Evolutionary conservation across 2,329 filamentous ascomycete genomes (phyloP).

Genomic region (Fusarium subglutinans): DNA sequence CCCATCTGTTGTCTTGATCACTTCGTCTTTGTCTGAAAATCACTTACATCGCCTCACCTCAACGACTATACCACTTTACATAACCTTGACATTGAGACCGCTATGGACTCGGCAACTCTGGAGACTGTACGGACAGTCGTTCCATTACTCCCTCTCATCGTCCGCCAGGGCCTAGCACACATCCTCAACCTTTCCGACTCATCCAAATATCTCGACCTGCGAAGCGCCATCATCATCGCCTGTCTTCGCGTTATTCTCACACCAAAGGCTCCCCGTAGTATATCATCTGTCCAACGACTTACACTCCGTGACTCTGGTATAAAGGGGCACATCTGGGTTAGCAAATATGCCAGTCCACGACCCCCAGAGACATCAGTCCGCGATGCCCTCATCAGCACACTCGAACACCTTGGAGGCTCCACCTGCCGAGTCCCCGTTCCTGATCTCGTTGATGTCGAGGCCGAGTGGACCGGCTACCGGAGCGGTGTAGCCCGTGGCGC

Average conservation of each 20-base stretch:
- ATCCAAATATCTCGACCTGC: constrained; percentile 80
- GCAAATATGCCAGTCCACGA: constrained; percentile 70
- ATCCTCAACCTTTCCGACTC: constrained; percentile 74
- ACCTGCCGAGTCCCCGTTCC: constrained; percentile 52
- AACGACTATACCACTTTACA: neutral
- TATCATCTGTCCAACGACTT: constrained; percentile 71
- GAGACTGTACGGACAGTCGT: constrained; percentile 50
- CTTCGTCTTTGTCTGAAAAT: neutral
- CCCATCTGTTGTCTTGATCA: neutral
- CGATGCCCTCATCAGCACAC: constrained; percentile 66
- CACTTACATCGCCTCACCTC: constrained; percentile 20
- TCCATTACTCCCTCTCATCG: constrained; percentile 67
- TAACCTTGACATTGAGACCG: neutral
- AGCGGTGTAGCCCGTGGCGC: constrained; percentile 60
- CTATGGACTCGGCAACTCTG: constrained; percentile 22
- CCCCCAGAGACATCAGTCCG: constrained; percentile 66
- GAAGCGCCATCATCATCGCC: constrained; percentile 76
- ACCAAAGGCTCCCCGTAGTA: constrained; percentile 55
- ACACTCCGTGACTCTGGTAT: constrained; percentile 71
- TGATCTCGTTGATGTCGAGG: constrained; percentile 66
- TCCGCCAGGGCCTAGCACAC: constrained; percentile 71
- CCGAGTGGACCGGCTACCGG: constrained; percentile 80
- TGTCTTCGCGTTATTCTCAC: constrained; percentile 74
- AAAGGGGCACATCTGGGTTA: constrained; percentile 85
- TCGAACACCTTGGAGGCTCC: constrained; percentile 49